Evolutionary conservation across 2,329 filamentous ascomycete species (phyloP), one percentile per base, ranked within the genome.

Genomic region (Ophiosphaerella herpotricha): DNA sequence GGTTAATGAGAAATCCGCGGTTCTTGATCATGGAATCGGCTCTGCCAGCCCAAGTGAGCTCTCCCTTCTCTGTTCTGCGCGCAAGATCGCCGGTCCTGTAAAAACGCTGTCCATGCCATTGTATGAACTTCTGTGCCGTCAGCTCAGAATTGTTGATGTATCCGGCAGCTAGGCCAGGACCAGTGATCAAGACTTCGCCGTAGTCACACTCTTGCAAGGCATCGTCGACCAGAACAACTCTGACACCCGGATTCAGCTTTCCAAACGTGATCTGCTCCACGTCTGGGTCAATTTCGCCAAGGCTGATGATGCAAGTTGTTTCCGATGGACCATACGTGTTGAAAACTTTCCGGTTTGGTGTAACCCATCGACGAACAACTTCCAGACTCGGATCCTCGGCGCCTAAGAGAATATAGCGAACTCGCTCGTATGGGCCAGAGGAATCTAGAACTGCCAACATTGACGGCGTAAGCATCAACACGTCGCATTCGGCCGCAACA

Each of bases 1-100:
- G 50, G 42, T 73, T 74, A 33, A 74, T 59, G n/a, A 74, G 46
- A 46, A 71, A 74, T 0, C 71, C 71, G 0, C 70, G 55, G 37
- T 56, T 53, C 39, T 66, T 64, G 23, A 64, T 60, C 18, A 64
- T 51, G 31, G 38, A 46, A 39, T 65, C 55, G 47, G 55, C 61
- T 13, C 63, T 47, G 13, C 60, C 54, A n/a, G 56, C 14, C 36
- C 51, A 67, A 21, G 43, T 21, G 18, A 61, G 49, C 36, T 29
- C 26, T 11, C 57, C 63, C 24, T 66, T 54, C 4, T 47, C 42
- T 3, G 48, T 52, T 34, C 57, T 57, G 14, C 54, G 50, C 24
- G 41, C 57, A 36, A 62, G 43, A 54, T 61, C 52, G 39, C 58
- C 60, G n/a, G 62, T 66, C 32, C 57, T 46, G 43, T 65, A 57